These are phyloP conservation scores for Globisporangium lucens DNA, from an alignment of 352 stramenopile species.

Conservation along the genomic window DNA sequence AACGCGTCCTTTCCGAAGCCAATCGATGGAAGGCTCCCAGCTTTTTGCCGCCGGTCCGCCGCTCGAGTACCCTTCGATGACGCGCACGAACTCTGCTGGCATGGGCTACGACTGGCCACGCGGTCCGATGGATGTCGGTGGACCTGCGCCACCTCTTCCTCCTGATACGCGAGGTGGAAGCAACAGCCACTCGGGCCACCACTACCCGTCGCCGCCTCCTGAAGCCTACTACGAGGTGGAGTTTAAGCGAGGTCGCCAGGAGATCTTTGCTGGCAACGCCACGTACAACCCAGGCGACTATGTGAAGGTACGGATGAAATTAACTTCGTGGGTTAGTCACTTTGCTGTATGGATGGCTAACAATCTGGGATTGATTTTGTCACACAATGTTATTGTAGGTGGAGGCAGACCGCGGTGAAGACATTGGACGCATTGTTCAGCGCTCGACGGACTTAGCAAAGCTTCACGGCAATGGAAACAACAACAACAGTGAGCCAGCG, in stretches of 20 bases:
- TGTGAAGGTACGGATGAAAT: slow-evolving; percentile 72
- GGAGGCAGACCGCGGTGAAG: slow-evolving; percentile 96
- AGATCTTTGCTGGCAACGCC: slow-evolving; percentile 87
- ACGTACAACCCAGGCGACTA: slow-evolving; percentile 92
- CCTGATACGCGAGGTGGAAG: slow-evolving; percentile 38
- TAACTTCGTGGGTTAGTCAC: background rate
- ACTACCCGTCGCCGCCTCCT: slow-evolving; percentile 56
- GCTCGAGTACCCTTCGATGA: slow-evolving; percentile 56
- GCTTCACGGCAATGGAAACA: slow-evolving; percentile 26
- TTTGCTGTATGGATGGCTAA: background rate
- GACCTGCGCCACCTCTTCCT: slow-evolving; percentile 51
- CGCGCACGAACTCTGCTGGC: slow-evolving; percentile 56
- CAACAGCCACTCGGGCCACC: slow-evolving; percentile 9
- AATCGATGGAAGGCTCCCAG: slow-evolving; percentile 70
- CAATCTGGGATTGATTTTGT: background rate
- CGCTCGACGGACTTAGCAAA: slow-evolving; percentile 84
- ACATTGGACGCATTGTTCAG: slow-evolving; percentile 94
- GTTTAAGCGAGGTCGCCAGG: slow-evolving; percentile 93
- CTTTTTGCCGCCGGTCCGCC: slow-evolving; percentile 47
- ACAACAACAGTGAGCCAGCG: slow-evolving; percentile 26
- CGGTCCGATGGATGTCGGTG: slow-evolving; percentile 29
- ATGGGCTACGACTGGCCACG: slow-evolving; percentile 69
- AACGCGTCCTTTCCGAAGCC: slow-evolving; percentile 57
- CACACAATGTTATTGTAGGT: slow-evolving; percentile 54
- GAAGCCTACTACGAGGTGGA: slow-evolving; percentile 93